A percentile compares a stretch with the other conserved stretches of the same genome.
These are phyloP conservation scores for Tetrapisispora pingtungensis DNA, from an alignment of 805 yeast genomes.

Conservation along the genomic window DNA sequence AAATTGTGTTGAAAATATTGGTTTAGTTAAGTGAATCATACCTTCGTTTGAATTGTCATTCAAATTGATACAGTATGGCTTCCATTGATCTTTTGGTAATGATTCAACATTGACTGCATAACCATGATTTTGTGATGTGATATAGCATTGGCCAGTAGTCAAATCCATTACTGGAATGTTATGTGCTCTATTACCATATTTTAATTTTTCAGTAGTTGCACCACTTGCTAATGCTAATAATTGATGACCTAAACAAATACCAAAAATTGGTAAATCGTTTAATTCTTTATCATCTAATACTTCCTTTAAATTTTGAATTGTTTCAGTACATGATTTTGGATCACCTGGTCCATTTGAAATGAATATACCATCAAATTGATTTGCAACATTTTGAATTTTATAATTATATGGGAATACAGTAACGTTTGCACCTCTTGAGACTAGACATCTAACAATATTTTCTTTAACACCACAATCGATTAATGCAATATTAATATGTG, in stretches of 20 bases:
- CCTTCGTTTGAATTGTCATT: slow-evolving; percentile 97
- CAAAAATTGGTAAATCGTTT: slow-evolving; percentile 79
- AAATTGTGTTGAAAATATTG: slow-evolving; percentile 94
- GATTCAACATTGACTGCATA: slow-evolving; percentile 86
- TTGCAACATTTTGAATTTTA: slow-evolving; percentile 83
- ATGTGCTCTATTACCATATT: slow-evolving; percentile 98
- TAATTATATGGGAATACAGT: slow-evolving; percentile 96
- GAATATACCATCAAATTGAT: slow-evolving; percentile 89
- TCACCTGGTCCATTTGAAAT: slow-evolving; percentile 97
- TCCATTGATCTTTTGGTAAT: slow-evolving; percentile 57
- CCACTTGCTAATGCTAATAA: slow-evolving; percentile 91
- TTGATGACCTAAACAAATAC: slow-evolving; percentile 97
- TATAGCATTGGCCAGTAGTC: slow-evolving; percentile 87
- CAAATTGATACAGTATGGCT: slow-evolving; percentile 83
- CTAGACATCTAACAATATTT: slow-evolving; percentile 88
- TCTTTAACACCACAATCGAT: slow-evolving; percentile 98
- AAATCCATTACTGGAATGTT: slow-evolving; percentile 93
- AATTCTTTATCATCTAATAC: slow-evolving; percentile 49
- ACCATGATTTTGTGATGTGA: slow-evolving; percentile 98
- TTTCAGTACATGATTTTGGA: slow-evolving; percentile 79
- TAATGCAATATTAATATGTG: slow-evolving; percentile 63
- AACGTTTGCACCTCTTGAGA: slow-evolving; percentile 87
- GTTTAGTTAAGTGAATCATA: slow-evolving; percentile 78
- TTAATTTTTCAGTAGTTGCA: slow-evolving; percentile 83
- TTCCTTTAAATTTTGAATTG: slow-evolving; percentile 63